phyloP scores from a whole-genome alignment of 73 alveolate genomes.

The Symbiodinium natans region DNA sequence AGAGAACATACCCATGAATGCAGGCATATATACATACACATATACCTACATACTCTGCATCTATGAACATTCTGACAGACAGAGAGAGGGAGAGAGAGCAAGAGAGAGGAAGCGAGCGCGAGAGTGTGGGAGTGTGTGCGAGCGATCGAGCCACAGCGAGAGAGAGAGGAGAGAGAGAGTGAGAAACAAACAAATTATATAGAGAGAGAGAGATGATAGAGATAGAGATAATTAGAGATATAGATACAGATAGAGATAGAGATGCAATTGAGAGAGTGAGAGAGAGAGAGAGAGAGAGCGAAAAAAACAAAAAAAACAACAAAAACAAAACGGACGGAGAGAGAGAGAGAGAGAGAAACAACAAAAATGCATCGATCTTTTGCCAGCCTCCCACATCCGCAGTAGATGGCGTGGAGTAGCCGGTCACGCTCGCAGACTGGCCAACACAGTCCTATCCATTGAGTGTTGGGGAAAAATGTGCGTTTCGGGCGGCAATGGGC shows the following conservation, averaged over 20 bases:
- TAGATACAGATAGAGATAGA: too few relatives aligned
- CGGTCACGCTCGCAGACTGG: constrained; percentile 10
- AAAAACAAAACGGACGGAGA: too few relatives aligned
- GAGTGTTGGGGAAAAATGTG: too few relatives aligned
- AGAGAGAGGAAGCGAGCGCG: not conserved
- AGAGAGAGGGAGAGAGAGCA: not conserved
- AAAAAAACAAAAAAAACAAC: too few relatives aligned
- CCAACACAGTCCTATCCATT: not conserved
- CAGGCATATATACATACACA: too few relatives aligned
- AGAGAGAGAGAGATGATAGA: not conserved
- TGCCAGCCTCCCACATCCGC: constrained; percentile 63
- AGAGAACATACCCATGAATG: too few relatives aligned
- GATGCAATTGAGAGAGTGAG: not conserved
- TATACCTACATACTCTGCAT: too few relatives aligned
- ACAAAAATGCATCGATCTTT: too few relatives aligned
- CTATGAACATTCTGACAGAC: too few relatives aligned
- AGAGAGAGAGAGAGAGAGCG: not conserved
- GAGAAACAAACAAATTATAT: not conserved
- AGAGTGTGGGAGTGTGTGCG: not conserved
- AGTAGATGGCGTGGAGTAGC: constrained; percentile 75
- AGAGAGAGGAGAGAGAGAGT: not conserved
- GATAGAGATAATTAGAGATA: too few relatives aligned
- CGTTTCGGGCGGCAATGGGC: too few relatives aligned
- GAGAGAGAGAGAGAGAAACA: too few relatives aligned
- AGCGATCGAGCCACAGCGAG: not conserved